Conservation (phyloP, 495 filamentous ascomycete genomes). For the Lasiosphaeris hirsuta region DNA sequence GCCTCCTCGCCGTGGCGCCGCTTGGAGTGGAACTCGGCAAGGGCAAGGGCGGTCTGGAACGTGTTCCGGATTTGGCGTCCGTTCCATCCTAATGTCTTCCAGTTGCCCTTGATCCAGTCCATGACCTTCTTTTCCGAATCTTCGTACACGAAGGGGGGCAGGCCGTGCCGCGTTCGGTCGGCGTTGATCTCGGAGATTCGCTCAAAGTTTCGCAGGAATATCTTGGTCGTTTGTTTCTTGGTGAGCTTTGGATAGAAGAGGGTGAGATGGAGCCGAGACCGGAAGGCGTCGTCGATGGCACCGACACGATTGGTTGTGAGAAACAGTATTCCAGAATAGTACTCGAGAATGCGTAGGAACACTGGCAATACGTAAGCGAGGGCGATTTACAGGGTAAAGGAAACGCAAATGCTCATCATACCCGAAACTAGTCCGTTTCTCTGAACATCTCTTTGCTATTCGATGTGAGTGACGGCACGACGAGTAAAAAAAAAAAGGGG, state of each 20-base stretch:
- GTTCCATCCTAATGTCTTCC: conserved; percentile 35
- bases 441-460: conserved; percentile 32
- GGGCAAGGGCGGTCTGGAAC: conserved; percentile 40
- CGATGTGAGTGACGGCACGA: too few relatives aligned
- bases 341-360: conserved; percentile 57
- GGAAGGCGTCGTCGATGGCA: conserved; percentile 54
- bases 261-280: conserved; percentile 50
- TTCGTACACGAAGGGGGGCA: conserved; percentile 13
- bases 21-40: conserved; percentile 32
- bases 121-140: conserved; percentile 17
- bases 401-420: not conserved
- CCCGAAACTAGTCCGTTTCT: conserved; percentile 49
- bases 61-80: conserved; percentile 48
- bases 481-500: too few relatives aligned
- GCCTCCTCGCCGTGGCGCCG: not conserved
- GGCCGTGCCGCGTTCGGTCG: conserved; percentile 11
- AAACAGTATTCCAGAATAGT: conserved; percentile 57
- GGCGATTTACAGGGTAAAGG: conserved; percentile 19
- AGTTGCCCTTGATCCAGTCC: conserved; percentile 15
- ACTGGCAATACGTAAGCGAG: conserved; percentile 30
- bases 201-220: conserved; percentile 35
- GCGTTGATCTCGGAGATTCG: conserved; percentile 22
- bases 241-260: conserved; percentile 45
- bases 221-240: conserved; percentile 26
- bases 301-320: conserved; percentile 55